Evolutionary conservation across 1,139 yeast species (phyloP).

Genomic region (Debaryomycetaceae sp.): DNA sequence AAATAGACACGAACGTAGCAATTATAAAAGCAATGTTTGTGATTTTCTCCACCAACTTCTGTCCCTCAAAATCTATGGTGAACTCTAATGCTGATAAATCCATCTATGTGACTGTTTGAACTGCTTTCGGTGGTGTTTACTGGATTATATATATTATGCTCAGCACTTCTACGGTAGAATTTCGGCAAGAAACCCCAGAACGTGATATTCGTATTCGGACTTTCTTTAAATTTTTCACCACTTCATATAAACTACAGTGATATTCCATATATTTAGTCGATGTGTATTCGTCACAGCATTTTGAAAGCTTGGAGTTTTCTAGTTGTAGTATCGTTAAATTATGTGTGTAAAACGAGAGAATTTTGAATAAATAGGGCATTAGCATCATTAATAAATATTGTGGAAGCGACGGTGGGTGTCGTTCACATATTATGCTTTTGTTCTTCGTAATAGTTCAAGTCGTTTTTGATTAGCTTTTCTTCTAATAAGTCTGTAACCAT

Average conservation of each 20-base stretch:
- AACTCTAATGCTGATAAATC: slow-evolving; percentile 36
- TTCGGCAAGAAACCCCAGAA: background rate
- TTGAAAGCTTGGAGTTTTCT: background rate
- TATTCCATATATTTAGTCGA: background rate
- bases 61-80: slow-evolving; percentile 63
- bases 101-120: background rate
- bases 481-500: slow-evolving; percentile 41
- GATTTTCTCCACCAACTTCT: slow-evolving; percentile 35
- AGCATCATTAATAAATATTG: background rate
- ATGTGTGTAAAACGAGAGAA: background rate
- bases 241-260: background rate
- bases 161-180: background rate
- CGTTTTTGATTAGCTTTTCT: slow-evolving; percentile 37
- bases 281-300: background rate
- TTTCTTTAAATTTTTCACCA: too few relatives aligned
- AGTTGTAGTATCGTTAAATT: background rate
- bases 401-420: background rate
- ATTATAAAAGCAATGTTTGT: slow-evolving; percentile 16
- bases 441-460: slow-evolving; percentile 28
- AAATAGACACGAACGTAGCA: slow-evolving; percentile 31
- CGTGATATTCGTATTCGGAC: background rate
- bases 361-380: background rate
- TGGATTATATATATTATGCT: too few relatives aligned
- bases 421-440: slow-evolving; percentile 4
- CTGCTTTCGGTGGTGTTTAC: too few relatives aligned